These are phyloP conservation scores for Endotrypanum monterogeii DNA, from an alignment of 208 protist species.

Conservation along the genomic window DNA sequence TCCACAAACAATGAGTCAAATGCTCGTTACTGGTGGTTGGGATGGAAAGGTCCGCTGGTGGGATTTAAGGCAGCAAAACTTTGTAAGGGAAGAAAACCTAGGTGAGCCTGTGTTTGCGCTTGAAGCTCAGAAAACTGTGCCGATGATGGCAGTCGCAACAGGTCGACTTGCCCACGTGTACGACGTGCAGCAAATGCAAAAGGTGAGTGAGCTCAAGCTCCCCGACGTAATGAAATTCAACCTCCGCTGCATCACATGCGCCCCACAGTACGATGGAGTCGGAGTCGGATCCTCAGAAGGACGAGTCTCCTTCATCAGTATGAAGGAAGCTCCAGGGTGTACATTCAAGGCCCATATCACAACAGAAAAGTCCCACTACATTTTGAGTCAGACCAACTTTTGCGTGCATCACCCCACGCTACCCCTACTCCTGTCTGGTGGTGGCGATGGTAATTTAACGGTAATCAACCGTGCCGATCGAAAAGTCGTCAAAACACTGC, in stretches of 20 bases:
- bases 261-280: constrained; percentile 63
- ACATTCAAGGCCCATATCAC: constrained; percentile 77
- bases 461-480: constrained; percentile 49
- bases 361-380: constrained; percentile 35
- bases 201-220: constrained; percentile 50
- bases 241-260: constrained; percentile 66
- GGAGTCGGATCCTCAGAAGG: constrained; percentile 75
- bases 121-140: constrained; percentile 57
- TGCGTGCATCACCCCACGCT: constrained; percentile 58
- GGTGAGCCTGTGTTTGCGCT: constrained; percentile 77
- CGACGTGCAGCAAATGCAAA: constrained; percentile 63
- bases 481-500: constrained; percentile 32
- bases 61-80: constrained; percentile 72
- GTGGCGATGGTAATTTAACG: constrained; percentile 66
- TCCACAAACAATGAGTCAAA: constrained; percentile 38
- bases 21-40: constrained; percentile 85
- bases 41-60: constrained; percentile 87
- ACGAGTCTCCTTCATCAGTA: constrained; percentile 58
- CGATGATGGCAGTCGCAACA: constrained; percentile 72
- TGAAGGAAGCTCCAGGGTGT: constrained; percentile 41
- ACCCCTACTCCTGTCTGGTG: constrained; percentile 54
- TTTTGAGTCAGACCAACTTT: constrained; percentile 80
- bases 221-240: constrained; percentile 69
- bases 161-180: constrained; percentile 66
- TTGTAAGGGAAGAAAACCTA: constrained; percentile 67